phyloP scores from a whole-genome alignment of 1,139 yeast genomes.

The Pichia sp. region DNA sequence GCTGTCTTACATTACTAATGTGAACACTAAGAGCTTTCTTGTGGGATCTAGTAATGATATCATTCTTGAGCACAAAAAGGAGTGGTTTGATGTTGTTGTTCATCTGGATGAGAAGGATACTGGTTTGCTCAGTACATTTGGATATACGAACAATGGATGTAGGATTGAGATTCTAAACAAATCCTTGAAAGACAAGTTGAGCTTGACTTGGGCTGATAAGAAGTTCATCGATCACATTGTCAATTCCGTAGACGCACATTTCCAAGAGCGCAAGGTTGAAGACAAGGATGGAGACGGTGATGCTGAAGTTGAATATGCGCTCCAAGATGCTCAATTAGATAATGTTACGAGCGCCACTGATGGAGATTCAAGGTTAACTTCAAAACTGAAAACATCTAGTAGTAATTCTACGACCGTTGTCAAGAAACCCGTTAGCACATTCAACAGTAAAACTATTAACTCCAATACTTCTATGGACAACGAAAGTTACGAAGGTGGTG shows the following conservation, averaged over 20 bases:
- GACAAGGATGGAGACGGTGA: neutral
- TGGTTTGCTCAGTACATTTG: conserved; percentile 30
- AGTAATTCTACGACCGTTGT: too few relatives aligned
- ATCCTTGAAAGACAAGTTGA: conserved; percentile 36
- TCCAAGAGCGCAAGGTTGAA: too few relatives aligned
- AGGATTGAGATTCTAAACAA: conserved; percentile 40
- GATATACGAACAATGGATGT: conserved; percentile 8
- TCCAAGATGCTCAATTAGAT: too few relatives aligned
- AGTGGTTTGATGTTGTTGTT: conserved; percentile 43
- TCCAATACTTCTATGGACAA: conserved; percentile 40
- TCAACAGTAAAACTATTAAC: conserved; percentile 33
- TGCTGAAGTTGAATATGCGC: too few relatives aligned
- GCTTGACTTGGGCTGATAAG: conserved; percentile 59
- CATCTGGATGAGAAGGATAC: conserved; percentile 24
- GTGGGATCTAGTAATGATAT: conserved; percentile 87
- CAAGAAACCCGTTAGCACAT: too few relatives aligned
- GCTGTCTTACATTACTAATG: conserved; percentile 58
- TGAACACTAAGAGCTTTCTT: conserved; percentile 57
- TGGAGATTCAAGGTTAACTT: too few relatives aligned
- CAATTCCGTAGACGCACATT: conserved; percentile 33
- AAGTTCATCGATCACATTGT: conserved; percentile 55
- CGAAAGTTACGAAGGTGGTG: conserved; percentile 60
- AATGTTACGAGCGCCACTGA: too few relatives aligned
- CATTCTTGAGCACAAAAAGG: conserved; percentile 59
- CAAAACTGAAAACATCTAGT: too few relatives aligned